Conservation (phyloP, 257 asterid genomes). For the Ballota nigra region DNA sequence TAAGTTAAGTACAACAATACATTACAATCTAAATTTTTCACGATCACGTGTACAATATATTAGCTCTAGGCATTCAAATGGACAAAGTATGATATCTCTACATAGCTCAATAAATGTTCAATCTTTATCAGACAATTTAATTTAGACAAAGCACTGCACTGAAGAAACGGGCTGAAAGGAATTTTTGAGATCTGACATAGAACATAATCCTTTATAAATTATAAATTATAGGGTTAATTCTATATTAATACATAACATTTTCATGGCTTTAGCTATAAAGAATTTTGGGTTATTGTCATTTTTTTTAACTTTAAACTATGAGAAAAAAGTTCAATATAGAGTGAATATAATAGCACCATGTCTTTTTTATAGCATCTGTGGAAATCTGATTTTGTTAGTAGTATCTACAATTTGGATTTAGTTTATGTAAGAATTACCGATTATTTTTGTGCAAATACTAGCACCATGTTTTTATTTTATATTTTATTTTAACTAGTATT, state of each 20-base stretch:
- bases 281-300: too few species aligned
- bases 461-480: too few species aligned
- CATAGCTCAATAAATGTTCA: constrained; percentile 3
- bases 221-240: not conserved
- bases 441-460: too few species aligned
- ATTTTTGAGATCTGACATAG: not conserved
- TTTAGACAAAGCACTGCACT: not conserved
- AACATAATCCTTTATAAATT: not conserved
- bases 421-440: too few species aligned
- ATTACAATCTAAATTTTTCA: constrained; percentile 13
- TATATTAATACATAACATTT: not conserved
- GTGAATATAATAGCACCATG: too few species aligned
- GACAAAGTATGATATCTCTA: not conserved
- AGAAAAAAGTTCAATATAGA: too few species aligned
- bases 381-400: too few species aligned
- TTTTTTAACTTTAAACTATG: too few species aligned
- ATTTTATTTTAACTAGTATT: too few species aligned
- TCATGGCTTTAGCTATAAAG: too few species aligned
- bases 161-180: constrained; percentile 11
- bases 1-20: constrained; percentile 4
- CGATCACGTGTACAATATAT: not conserved
- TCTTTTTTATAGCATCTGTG: too few species aligned
- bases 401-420: too few species aligned
- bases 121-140: not conserved
- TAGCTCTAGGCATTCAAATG: constrained; percentile 1